These are phyloP conservation scores for Beauveria sp. DNA, from an alignment of 2,329 filamentous ascomycete species.

Conservation along the genomic window DNA sequence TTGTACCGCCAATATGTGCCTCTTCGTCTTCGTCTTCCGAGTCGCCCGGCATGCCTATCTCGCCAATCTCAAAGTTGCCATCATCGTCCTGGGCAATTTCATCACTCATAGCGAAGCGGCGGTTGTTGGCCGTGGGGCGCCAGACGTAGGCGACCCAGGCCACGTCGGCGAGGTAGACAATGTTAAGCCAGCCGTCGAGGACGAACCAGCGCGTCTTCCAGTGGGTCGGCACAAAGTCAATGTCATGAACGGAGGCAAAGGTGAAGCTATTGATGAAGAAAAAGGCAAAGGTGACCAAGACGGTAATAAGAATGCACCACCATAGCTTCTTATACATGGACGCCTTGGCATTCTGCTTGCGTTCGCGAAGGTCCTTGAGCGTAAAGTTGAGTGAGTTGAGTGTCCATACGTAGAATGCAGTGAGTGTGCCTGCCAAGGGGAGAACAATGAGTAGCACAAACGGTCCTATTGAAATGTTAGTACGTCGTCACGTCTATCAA, in stretches of 20 bases:
- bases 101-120: conserved; percentile 96
- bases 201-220: conserved; percentile 98
- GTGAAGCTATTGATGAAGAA: conserved; percentile 98
- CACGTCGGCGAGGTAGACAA: conserved; percentile 93
- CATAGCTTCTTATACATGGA: conserved; percentile 97
- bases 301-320: conserved; percentile 92
- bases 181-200: conserved; percentile 91
- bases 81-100: conserved; percentile 98
- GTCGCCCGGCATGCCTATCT: conserved; percentile 69
- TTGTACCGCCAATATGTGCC: conserved; percentile 36
- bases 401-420: conserved; percentile 98
- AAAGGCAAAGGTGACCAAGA: conserved; percentile 93
- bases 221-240: conserved; percentile 89
- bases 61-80: conserved; percentile 87
- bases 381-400: conserved; percentile 90
- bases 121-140: conserved; percentile 93
- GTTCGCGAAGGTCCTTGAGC: conserved; percentile 90
- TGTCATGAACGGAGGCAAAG: conserved; percentile 76
- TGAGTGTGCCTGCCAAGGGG: conserved; percentile 83
- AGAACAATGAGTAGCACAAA: conserved; percentile 89
- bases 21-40: conserved; percentile 50
- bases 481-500: not conserved
- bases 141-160: conserved; percentile 91
- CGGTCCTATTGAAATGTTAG: conserved; percentile 48
- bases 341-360: conserved; percentile 89